Conservation (phyloP, 2,329 filamentous ascomycete species). For the Fusarium pseudograminearum region DNA sequence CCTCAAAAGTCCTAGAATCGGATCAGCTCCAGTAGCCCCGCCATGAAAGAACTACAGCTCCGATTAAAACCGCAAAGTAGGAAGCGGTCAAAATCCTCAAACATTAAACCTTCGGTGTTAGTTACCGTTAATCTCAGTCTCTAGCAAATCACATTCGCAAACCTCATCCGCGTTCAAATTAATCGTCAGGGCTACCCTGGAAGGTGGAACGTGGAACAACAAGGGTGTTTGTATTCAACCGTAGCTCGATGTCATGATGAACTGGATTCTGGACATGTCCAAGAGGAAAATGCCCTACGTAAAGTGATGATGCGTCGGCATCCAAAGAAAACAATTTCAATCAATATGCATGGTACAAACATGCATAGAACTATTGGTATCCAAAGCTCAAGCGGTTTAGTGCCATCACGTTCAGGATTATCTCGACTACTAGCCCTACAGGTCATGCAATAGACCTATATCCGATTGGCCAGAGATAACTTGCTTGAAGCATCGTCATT, state of each 20-base stretch:
- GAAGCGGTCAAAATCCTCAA: constrained; percentile 28
- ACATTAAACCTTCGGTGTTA: constrained; percentile 23
- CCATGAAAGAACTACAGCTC: constrained; percentile 12
- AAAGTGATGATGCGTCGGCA: background rate
- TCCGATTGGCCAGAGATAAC: constrained; percentile 32
- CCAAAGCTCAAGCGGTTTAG: constrained; percentile 11
- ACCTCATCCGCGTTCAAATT: constrained; percentile 35
- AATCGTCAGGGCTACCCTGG: constrained; percentile 36
- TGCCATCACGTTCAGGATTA: constrained; percentile 11
- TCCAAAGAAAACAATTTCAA: background rate
- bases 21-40: constrained; percentile 15
- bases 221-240: constrained; percentile 2
- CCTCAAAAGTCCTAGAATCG: constrained; percentile 18
- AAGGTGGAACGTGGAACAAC: constrained; percentile 25
- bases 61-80: constrained; percentile 31
- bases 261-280: background rate
- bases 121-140: constrained; percentile 32
- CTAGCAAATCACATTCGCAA: constrained; percentile 29
- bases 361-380: constrained; percentile 3
- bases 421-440: constrained; percentile 35
- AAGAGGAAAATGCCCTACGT: background rate
- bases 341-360: background rate
- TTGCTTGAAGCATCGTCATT: constrained; percentile 13
- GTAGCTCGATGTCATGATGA: constrained; percentile 10
- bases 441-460: constrained; percentile 20